Conservation (phyloP, 169 alveolate species). For the Perkinsus marinus region DNA sequence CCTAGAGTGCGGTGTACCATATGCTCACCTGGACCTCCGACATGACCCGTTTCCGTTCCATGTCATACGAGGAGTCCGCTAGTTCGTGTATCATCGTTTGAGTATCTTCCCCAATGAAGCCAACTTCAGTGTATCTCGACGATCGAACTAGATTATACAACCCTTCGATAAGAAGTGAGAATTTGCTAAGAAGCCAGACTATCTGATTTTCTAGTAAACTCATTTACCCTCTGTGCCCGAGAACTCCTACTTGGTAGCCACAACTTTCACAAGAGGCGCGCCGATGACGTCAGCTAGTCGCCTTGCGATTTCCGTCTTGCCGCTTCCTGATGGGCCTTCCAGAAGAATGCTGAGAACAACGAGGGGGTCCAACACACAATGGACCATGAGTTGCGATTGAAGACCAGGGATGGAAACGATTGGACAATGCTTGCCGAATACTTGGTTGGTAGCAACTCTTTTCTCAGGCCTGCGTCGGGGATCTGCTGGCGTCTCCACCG, state of each 20-base stretch:
- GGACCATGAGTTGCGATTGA: too few species aligned
- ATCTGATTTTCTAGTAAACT: too few species aligned
- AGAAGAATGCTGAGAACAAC: conserved; percentile 10
- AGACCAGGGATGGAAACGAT: too few species aligned
- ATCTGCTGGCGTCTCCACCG: conserved; percentile 21
- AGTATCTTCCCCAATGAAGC: conserved; percentile 22
- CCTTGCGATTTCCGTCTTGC: conserved; percentile 25
- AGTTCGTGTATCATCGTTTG: conserved; percentile 11
- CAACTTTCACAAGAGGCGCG: conserved; percentile 21
- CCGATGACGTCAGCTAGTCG: conserved; percentile 14
- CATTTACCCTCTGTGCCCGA: not conserved
- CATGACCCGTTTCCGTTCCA: not conserved
- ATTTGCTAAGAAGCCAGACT: too few species aligned
- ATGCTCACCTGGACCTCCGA: not conserved
- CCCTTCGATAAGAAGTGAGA: too few species aligned
- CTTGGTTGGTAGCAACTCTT: not conserved
- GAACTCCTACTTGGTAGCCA: not conserved
- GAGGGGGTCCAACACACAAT: not conserved
- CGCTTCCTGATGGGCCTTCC: conserved; percentile 25
- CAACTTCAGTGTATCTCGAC: conserved; percentile 22
- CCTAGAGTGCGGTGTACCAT: not conserved
- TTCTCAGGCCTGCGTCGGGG: conserved; percentile 3
- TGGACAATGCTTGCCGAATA: not conserved
- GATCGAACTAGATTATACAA: not conserved
- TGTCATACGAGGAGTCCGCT: not conserved